phyloP scores from a whole-genome alignment of 2,329 filamentous ascomycete genomes.

The Aspergillus aculeatinus region DNA sequence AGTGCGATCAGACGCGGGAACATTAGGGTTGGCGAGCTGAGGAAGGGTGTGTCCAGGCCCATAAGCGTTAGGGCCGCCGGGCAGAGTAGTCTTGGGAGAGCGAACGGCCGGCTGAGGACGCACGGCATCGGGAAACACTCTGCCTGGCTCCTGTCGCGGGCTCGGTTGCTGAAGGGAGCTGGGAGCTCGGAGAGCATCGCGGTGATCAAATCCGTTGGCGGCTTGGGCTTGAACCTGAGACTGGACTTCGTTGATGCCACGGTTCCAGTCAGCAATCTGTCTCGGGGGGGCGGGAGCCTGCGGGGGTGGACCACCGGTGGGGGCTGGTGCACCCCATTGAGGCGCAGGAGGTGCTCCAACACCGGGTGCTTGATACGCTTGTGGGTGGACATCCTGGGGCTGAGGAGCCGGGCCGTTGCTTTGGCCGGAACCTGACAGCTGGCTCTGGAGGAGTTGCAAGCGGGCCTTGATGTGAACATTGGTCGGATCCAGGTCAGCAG shows the following conservation, averaged over 20 bases:
- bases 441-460: constrained; percentile 80
- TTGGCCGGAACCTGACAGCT: constrained; percentile 67
- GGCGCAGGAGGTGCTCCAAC: constrained; percentile 81
- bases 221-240: constrained; percentile 47
- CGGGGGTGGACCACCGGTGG: constrained; percentile 45
- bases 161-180: constrained; percentile 71
- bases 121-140: constrained; percentile 66
- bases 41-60: constrained; percentile 51
- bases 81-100: constrained; percentile 59
- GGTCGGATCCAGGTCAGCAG: constrained; percentile 85
- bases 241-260: constrained; percentile 75
- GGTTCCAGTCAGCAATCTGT: constrained; percentile 60
- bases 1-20: constrained; percentile 42
- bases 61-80: constrained; percentile 55
- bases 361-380: constrained; percentile 82
- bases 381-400: constrained; percentile 92
- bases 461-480: constrained; percentile 97
- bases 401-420: constrained; percentile 68
- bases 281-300: constrained; percentile 65
- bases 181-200: constrained; percentile 68
- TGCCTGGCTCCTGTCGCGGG: constrained; percentile 70
- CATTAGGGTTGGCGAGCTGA: constrained; percentile 50
- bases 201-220: constrained; percentile 78
- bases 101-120: constrained; percentile 56
- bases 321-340: constrained; percentile 80